These are phyloP conservation scores for Ophiostoma angusticollis DNA, from an alignment of 2,329 filamentous ascomycete species.

Conservation along the genomic window DNA sequence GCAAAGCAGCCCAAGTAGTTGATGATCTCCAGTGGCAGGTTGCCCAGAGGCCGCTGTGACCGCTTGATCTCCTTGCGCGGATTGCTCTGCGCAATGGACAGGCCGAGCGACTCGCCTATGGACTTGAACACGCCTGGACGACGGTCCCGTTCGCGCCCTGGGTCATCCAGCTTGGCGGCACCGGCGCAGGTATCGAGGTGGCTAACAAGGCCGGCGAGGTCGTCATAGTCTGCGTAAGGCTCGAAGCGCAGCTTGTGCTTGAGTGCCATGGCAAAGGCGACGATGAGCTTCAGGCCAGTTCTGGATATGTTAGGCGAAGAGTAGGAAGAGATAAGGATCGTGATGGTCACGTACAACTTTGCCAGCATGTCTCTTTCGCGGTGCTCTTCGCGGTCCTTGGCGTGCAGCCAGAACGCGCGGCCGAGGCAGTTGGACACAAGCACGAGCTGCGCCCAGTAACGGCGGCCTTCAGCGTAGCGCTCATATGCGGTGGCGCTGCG, in stretches of 20 bases:
- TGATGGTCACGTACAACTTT: slow-evolving; percentile 39
- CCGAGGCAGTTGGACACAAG: slow-evolving; percentile 54
- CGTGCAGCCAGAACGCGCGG: slow-evolving; percentile 74
- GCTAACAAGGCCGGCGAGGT: slow-evolving; percentile 46
- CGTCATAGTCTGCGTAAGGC: slow-evolving; percentile 55
- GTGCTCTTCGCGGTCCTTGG: slow-evolving; percentile 42
- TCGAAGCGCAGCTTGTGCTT: slow-evolving; percentile 65
- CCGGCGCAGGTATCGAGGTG: slow-evolving; percentile 56
- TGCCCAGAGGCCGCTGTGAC: slow-evolving; percentile 53
- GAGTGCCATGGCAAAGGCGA: slow-evolving; percentile 55
- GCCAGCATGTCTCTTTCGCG: slow-evolving; percentile 51
- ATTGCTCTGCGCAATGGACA: slow-evolving; percentile 56
- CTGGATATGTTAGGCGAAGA: slow-evolving; percentile 8
- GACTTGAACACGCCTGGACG: slow-evolving; percentile 33
- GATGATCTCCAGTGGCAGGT: slow-evolving; percentile 60
- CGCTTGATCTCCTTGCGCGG: slow-evolving; percentile 56
- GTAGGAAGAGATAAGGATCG: no score
- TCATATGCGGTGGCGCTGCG: slow-evolving; percentile 69
- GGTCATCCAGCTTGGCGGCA: slow-evolving; percentile 25
- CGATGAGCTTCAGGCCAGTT: slow-evolving; percentile 54
- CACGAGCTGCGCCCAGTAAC: slow-evolving; percentile 44
- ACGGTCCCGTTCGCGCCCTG: slow-evolving; percentile 19
- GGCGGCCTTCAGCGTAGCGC: slow-evolving; percentile 41
- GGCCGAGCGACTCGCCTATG: slow-evolving; percentile 49
- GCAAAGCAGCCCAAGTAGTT: slow-evolving; percentile 52